phyloP scores from a whole-genome alignment of 169 alveolate genomes.

The Plasmodium cynomolgi region DNA sequence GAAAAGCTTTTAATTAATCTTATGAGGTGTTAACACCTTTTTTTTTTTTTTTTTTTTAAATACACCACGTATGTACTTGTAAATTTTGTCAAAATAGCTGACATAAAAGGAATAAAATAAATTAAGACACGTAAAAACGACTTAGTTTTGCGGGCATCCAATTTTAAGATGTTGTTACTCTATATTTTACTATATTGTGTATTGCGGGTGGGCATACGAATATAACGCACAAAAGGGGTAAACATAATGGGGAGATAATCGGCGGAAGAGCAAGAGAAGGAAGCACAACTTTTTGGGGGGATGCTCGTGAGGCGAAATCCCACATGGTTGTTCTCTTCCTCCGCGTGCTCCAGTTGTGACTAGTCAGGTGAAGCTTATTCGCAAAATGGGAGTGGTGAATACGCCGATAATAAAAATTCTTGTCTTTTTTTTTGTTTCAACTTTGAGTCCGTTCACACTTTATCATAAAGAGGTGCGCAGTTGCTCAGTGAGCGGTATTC shows the following conservation, averaged over 20 bases:
- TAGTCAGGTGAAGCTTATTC: neutral
- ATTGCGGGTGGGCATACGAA: neutral
- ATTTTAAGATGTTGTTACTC: neutral
- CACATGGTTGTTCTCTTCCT: neutral
- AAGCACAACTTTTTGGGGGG: neutral
- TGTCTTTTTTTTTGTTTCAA: neutral
- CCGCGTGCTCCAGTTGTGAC: neutral
- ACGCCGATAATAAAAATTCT: neutral
- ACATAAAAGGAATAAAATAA: neutral
- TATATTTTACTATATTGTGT: neutral
- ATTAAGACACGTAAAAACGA: neutral
- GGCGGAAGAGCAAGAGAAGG: neutral
- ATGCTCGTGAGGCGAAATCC: neutral
- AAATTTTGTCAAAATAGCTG: neutral
- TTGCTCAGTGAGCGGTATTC: neutral
- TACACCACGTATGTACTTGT: neutral
- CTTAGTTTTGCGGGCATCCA: neutral
- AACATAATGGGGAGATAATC: neutral
- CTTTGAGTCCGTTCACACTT: neutral
- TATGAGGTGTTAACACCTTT: neutral
- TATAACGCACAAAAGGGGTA: neutral
- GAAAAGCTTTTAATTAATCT: constrained; percentile 45
- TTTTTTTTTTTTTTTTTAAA: neutral
- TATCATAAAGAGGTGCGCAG: neutral
- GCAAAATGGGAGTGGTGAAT: neutral